phyloP scores from a whole-genome alignment of 345 rosid species.

The Excoecaria agallocha region DNA sequence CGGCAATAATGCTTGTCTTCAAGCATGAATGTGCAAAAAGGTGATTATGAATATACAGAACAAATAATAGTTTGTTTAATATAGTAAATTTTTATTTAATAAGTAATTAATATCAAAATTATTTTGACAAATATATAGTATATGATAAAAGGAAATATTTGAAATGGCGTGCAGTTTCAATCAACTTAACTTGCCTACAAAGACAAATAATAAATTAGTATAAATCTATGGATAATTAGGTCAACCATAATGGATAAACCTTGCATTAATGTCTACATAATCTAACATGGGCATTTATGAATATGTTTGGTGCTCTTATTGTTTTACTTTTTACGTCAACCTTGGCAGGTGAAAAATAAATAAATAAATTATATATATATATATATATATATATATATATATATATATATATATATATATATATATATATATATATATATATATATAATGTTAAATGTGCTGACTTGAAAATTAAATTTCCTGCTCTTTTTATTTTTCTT shows the following conservation, averaged over 20 bases:
- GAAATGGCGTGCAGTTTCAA: slow-evolving; percentile 34
- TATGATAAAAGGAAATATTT: neutral
- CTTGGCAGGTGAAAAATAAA: slow-evolving; percentile 11
- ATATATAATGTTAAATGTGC: too few species aligned
- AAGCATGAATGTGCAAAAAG: neutral
- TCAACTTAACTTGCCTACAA: slow-evolving; percentile 38
- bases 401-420: too few species aligned
- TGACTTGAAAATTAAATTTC: too few species aligned
- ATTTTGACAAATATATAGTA: too few species aligned
- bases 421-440: too few species aligned
- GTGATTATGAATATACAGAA: neutral
- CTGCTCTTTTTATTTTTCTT: too few species aligned
- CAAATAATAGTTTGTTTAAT: too few species aligned
- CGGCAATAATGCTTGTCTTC: neutral
- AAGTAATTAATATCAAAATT: too few species aligned
- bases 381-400: too few species aligned
- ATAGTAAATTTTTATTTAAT: too few species aligned
- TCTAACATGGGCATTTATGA: neutral
- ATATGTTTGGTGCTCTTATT: neutral
- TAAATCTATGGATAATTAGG: slow-evolving; percentile 15
- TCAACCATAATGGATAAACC: slow-evolving; percentile 31
- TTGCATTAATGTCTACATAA: neutral
- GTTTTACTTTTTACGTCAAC: slow-evolving; percentile 1
- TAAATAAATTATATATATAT: too few species aligned
- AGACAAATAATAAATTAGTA: slow-evolving; percentile 7